A percentile compares a stretch with the other conserved stretches of the same genome.
phyloP scores from a whole-genome alignment of 148 eudicot species.

The Amaranthus cruentus region DNA sequence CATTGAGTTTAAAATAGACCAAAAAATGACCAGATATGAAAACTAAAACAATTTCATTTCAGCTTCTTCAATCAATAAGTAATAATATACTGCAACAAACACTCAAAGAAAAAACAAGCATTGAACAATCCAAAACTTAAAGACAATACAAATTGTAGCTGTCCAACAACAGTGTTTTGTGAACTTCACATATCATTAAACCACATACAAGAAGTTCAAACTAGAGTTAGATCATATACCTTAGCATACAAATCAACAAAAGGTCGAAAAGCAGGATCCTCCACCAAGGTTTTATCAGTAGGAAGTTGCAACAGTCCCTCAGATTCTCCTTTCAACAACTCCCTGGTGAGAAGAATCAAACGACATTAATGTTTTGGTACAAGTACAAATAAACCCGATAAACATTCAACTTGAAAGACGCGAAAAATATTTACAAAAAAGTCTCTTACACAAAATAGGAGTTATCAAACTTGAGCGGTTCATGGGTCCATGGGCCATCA shows the following conservation, averaged over 20 bases:
- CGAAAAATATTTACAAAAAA: background rate
- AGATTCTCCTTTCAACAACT: conserved; percentile 76
- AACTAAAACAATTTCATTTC: background rate
- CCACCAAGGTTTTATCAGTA: conserved; percentile 73
- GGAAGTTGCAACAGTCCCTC: conserved; percentile 87
- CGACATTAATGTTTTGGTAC: background rate
- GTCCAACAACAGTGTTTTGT: background rate
- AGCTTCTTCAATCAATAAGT: background rate
- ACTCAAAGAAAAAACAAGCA: background rate
- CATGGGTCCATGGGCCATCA: conserved; percentile 95
- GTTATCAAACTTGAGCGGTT: conserved; percentile 90
- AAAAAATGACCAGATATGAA: background rate
- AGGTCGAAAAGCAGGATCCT: conserved; percentile 67
- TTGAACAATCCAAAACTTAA: background rate
- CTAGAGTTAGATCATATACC: conserved; percentile 34
- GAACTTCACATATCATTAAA: background rate
- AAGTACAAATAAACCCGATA: background rate
- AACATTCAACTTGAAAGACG: background rate
- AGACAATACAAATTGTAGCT: conserved; percentile 2
- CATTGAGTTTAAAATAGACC: background rate
- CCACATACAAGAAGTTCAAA: background rate
- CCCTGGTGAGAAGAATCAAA: conserved; percentile 40
- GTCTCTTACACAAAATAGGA: conserved; percentile 77
- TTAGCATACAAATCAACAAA: conserved; percentile 89
- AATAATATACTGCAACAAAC: background rate